Conservation (phyloP, 495 filamentous ascomycete species). For the Neurospora sp. region DNA sequence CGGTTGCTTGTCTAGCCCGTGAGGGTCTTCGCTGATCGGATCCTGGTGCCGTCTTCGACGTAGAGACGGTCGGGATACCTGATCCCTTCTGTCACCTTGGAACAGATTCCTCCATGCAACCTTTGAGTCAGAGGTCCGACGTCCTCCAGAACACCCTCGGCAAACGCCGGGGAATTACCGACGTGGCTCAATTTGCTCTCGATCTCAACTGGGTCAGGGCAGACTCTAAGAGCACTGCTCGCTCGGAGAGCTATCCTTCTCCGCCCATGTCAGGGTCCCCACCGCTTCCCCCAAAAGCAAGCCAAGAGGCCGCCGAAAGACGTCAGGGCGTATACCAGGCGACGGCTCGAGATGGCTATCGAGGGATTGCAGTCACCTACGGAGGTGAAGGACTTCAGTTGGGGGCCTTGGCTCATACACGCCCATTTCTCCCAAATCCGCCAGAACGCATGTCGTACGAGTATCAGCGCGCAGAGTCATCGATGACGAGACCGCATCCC, state of each 20-base stretch:
- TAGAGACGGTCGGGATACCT: conserved; percentile 18
- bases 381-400: conserved; percentile 28
- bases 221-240: conserved; percentile 58
- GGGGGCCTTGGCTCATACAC: conserved; percentile 23
- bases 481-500: conserved; percentile 23
- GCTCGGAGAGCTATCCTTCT: conserved; percentile 58
- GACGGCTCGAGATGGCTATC: conserved; percentile 38
- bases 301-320: conserved; percentile 48
- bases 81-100: conserved; percentile 17
- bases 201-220: conserved; percentile 57
- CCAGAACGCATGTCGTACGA: conserved; percentile 29
- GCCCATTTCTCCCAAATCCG: conserved; percentile 27
- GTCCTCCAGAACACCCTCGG: conserved; percentile 42
- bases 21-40: conserved; percentile 11
- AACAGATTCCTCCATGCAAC: conserved; percentile 38
- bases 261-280: conserved; percentile 82
- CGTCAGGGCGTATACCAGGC: conserved; percentile 40
- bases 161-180: conserved; percentile 50
- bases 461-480: conserved; percentile 28
- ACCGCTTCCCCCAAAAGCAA: conserved; percentile 55
- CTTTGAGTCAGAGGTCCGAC: conserved; percentile 31
- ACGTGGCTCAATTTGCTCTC: conserved; percentile 58
- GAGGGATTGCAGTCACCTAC: conserved; percentile 29
- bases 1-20: conserved; percentile 15
- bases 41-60: conserved; percentile 7